Base-by-base conservation (phyloP, 768 basidiomycete species). In the Mycena galericulata region DNA sequence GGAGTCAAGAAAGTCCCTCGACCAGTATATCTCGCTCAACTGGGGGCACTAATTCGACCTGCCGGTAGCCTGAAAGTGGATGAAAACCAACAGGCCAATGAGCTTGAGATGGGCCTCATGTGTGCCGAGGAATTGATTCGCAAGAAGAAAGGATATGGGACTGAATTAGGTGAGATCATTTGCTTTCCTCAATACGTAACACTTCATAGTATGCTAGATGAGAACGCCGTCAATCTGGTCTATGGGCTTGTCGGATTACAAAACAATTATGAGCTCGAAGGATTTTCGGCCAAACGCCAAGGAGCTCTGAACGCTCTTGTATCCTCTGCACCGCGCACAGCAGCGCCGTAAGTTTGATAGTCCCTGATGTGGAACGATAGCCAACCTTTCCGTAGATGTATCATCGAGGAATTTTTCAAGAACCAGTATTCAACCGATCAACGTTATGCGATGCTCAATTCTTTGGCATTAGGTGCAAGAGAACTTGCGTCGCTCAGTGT, bases 401-500 rank as follows among this genome's bases (percentile, higher is more conserved):
- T 98, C 12, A 90, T 95, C 58, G 95, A 97, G 76, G 94, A 98
- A 75, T 97, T 96, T 79, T 99, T 99, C 83, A 91, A 91, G 72
- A 93, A 92, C 53, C 95, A 97, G 70, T 98, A 97, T 78, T 97
- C 98, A 0, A 87, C 89, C 20, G 86, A 90, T 32, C 96, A 98
- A 73, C 91, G 97, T 10, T 93, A 88, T 68, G 87, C 89, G 12
- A 95, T 96, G 71, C 85, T 99, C 24, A 96, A 93, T 68, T 92
- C 95, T 1, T 82, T 99, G 14, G 95, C 94, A 0, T 79, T 96
- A 36, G 95, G 95, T 8, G 94, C 95, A 9, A 85, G 94, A 64
- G 97, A 98, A 76, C 82, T 98, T 8, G 93, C 82, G 71, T 83
- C 82, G 74, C 69, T 87, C 74, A 72, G 83, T 65, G 47, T 85